Base-by-base conservation (phyloP, 257 asterid species). In the Euphrasia confusa region DNA sequence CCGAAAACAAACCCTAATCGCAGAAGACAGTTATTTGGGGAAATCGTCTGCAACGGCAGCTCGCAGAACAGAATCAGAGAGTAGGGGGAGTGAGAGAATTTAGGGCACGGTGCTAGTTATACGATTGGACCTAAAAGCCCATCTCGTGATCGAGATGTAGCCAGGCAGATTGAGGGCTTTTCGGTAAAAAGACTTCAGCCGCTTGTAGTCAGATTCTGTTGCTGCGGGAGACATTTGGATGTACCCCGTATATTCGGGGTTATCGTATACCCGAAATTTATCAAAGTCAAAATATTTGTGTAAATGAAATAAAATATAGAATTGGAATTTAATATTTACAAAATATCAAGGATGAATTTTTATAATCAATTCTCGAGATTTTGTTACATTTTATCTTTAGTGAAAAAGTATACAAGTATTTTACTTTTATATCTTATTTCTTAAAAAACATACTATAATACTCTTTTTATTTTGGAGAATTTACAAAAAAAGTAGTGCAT, bases 101-200 rank as follows among this genome's bases (percentile, higher is more conserved):
- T 77, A 77, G 81, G 78, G 81, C 78, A 73, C 66, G 60, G 27
- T 2, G 35, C 12, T 47, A 42, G 9, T 14, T 53, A 24, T 18
- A 3, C 12, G 33, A 45, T 42, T 61, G 15, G 70, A 57, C 65
- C 47, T 28, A 70, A 58, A 28, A 1, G 18, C 14, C 64, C 76
- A 74, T 26, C 57, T 30, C 1, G 13, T 13, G 8, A 17, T 27
- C 64, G 1, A 10, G n/a, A 28, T 1, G 39, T 3, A 9, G 39
- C n/a, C 3, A 4, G 54, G 60, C 66, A 50, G 3, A 50, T 6
- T 27, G 21, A 50, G 56, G 56, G 28, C n/a, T 0, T 32, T 58
- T 68, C 60, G 4, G 72, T 59, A 15, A 59, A 15, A 48, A 30
- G 2, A 0, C n/a, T 2, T 6, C 2, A 40, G 55, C 17, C 14